Evolutionary conservation across 2,329 filamentous ascomycete species (phyloP), one percentile per base, ranked within the genome.

Genomic region (Scopulariopsis brevicaulis): DNA sequence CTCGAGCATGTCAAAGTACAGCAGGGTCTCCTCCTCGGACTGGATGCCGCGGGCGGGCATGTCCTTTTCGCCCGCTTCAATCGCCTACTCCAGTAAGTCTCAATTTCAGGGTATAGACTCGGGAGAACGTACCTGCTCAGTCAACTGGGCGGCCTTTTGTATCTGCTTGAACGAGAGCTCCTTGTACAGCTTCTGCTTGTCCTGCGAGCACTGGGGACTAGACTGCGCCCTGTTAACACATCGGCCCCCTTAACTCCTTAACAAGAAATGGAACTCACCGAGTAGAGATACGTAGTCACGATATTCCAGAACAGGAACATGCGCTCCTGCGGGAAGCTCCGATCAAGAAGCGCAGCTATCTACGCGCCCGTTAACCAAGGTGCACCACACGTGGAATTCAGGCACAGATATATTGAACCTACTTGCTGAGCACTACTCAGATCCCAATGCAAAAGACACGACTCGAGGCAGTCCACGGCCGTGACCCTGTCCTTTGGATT

Each of bases 361-460:
- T 83, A 58, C 43, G 28, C n/a, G 58, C 56, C 14, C 15, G 48
- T 32, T 32, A 32, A 59, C 48, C 57, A 15, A 15, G 5, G 34
- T 10, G 11, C 40, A n/a, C 14, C 40, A 15, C 40, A 51, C 11
- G 40, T 59, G 14, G 61, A 51, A 25, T 14, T 35, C 3, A 32
- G n/a, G 46, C 20, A 22, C 35, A 28, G 34, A 14, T 25, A 53
- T 34, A 53, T 43, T 53, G 11, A 3, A 34, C 66, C 60, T 67
- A 82, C 79, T 71, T 81, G 78, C 65, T 84, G 81, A 2, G 80
- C 79, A 63, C 78, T 80, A 59, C 73, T 70, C 58, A 83, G 71
- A 62, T 84, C 81, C 73, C 78, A 81, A 56, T 79, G 72, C 60
- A 77, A 68, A 57, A 83, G 63, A 62, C 81, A 84, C 10, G 76